Percentiles rank a stretch among this genome's conserved stretches.
phyloP scores from a whole-genome alignment of 331 rosid species.

The Acacia concinna region DNA sequence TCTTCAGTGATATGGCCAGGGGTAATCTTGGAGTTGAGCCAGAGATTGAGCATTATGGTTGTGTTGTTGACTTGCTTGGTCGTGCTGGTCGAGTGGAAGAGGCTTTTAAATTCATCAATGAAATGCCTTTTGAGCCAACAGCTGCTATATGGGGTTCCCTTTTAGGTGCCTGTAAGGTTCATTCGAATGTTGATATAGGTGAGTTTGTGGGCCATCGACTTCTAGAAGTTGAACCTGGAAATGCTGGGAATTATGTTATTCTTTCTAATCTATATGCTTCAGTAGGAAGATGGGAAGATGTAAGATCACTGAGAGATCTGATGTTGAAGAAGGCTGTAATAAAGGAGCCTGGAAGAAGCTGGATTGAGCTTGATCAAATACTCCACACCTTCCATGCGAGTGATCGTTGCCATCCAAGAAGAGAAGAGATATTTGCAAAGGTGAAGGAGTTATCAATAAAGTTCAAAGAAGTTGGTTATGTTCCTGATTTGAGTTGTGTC shows the following conservation, averaged over 20 bases:
- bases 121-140: slow-evolving; percentile 49
- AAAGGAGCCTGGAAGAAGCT: slow-evolving; percentile 63
- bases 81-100: slow-evolving; percentile 49
- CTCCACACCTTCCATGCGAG: slow-evolving; percentile 65
- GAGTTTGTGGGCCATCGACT: slow-evolving; percentile 49
- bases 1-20: slow-evolving; percentile 44
- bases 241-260: slow-evolving; percentile 65
- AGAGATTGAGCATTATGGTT: slow-evolving; percentile 54
- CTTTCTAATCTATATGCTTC: slow-evolving; percentile 63
- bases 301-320: slow-evolving; percentile 42
- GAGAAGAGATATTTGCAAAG: slow-evolving; percentile 53
- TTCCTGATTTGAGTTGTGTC: slow-evolving; percentile 56
- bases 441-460: slow-evolving; percentile 43
- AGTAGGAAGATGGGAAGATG: slow-evolving; percentile 60
- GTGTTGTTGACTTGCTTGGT: slow-evolving; percentile 57
- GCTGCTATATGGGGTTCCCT: slow-evolving; percentile 68
- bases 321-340: slow-evolving; percentile 49
- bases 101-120: slow-evolving; percentile 48
- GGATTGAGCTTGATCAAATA: slow-evolving; percentile 55
- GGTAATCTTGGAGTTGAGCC: slow-evolving; percentile 46
- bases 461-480: slow-evolving; percentile 56
- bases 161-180: slow-evolving; percentile 61
- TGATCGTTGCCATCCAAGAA: slow-evolving; percentile 56
- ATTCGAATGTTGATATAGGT: slow-evolving; percentile 46
- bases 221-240: slow-evolving; percentile 56